Evolutionary conservation across 2,329 filamentous ascomycete genomes (phyloP), one percentile per base, ranked within the genome.

Genomic region (Alternaria incomplexa): DNA sequence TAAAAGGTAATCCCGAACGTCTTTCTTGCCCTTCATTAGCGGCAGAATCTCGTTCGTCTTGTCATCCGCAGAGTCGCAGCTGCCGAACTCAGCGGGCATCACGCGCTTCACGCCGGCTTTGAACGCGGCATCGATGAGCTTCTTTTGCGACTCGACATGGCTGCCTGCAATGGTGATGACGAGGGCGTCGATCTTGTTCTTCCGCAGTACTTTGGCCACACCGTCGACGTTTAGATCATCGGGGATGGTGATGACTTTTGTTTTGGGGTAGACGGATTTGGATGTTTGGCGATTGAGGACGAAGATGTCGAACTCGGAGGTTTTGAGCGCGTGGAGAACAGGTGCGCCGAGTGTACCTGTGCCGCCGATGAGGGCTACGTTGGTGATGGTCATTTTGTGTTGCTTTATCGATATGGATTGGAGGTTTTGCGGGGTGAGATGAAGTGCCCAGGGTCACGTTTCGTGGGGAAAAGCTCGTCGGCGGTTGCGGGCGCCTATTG

Each of bases 41-140:
- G 87, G 84, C 1, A 90, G 79, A 1, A 83, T 70, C 20, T 80
- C 74, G 40, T 79, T 78, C 55, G 64, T 83, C 70, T 59, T 78
- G 66, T 58, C 77, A 74, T 73, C 82, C 45, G 74, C 82, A 60
- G 71, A 82, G 66, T 79, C 84, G 69, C 80, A 82, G 58, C 75
- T 78, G 11, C 80, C 84, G 64, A 86, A 91, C 60, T 91, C 89
- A 17, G 87, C 86, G 1, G 88, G 87, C 8, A 89, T 86, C 65
- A 89, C 87, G 6, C 87, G 83, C 64, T 85, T 85, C 6, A 91
- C 88, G 1, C 87, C 86, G 1, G 85, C 86, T 3, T 83, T 81
- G 50, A 87, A 79, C 8, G 87, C 85, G 1, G 89, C 89, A 25
- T 90, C 84, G 53, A 90, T 82, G 22, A 90, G 80, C 10, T 77